Percentiles rank a stretch among this genome's conserved stretches.
These are phyloP conservation scores for Colletotrichum sublineola DNA, from an alignment of 2,329 filamentous ascomycete genomes.

Conservation along the genomic window DNA sequence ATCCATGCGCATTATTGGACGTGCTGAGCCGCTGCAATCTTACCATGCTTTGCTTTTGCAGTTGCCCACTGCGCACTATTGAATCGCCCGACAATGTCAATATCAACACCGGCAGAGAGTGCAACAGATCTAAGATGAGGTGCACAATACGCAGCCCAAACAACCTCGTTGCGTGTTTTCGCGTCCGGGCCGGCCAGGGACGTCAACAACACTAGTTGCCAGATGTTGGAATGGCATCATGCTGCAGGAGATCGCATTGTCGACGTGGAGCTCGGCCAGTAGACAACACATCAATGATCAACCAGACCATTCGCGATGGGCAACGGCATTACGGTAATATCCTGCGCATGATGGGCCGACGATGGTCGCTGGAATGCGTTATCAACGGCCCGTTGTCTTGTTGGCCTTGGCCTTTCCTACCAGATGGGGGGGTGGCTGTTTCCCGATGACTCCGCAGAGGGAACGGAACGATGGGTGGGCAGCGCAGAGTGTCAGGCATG, in stretches of 20 bases:
- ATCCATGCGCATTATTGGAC: constrained; percentile 30
- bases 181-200: neutral
- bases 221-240: constrained; percentile 31
- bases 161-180: constrained; percentile 3
- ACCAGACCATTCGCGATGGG: constrained; percentile 28
- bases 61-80: constrained; percentile 27
- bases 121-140: neutral
- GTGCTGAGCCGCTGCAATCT: constrained; percentile 37
- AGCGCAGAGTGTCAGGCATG: neutral
- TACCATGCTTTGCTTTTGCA: constrained; percentile 38
- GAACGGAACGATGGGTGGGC: neutral
- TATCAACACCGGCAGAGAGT: neutral
- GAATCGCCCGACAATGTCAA: constrained; percentile 19
- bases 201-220: neutral
- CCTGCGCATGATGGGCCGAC: constrained; percentile 33
- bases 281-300: constrained; percentile 18
- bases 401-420: constrained; percentile 24
- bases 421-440: neutral
- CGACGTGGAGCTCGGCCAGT: constrained; percentile 25
- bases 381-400: constrained; percentile 36
- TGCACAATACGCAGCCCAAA: constrained; percentile 5
- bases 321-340: constrained; percentile 39
- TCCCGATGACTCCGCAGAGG: constrained; percentile 30
- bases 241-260: constrained; percentile 30
- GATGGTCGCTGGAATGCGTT: constrained; percentile 30